Evolutionary conservation across 805 yeast genomes (phyloP), one percentile per base, ranked within the genome.

Genomic region (Cyberlindnera saturnus): DNA sequence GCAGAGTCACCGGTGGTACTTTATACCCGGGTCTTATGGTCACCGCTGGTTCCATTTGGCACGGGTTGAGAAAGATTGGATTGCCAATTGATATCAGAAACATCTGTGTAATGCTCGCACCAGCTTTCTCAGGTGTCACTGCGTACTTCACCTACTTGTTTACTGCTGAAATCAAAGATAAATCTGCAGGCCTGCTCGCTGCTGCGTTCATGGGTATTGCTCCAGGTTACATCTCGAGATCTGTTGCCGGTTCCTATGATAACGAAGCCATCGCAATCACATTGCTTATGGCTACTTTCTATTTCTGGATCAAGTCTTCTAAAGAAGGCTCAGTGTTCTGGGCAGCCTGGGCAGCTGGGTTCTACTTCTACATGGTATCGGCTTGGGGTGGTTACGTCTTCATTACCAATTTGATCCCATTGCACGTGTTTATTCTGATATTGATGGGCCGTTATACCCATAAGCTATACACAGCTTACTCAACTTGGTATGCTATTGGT

Each of bases 341-440:
- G 72, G 93, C 88, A 10, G 72, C 91, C 3, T 68, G 84, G 54
- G 81, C 97, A 26, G 95, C 99, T 2, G 62, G 88, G 30, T 84
- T 81, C 56, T 93, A 95, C 70, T 93, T 95, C 67, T 93, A 93
- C 74, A 93, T 93, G 99, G 99, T 93, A 41, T 82, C 95, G 38
- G 99, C 99, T 11, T 58, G 99, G 99, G 99, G 99, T 72, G 99
- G 99, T 23, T 93, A 93, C 62, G 99, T 95, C 41, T 93, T 93
- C 73, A 95, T 93, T 67, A 93, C 99, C 46, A 93, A 93, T 69
- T 80, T 95, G 73, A 88, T 93, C 57, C 99, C 99, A 38, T 72
- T 93, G 55, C 99, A 93, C 63, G 89, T 90, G 20, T 90, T 93
- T 60, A 90, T 88, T 39, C 72, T 93, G 61, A 67, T 93, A 41